Base-by-base conservation (phyloP, 1,139 yeast species). In the Yamadazyma friedrichii region DNA sequence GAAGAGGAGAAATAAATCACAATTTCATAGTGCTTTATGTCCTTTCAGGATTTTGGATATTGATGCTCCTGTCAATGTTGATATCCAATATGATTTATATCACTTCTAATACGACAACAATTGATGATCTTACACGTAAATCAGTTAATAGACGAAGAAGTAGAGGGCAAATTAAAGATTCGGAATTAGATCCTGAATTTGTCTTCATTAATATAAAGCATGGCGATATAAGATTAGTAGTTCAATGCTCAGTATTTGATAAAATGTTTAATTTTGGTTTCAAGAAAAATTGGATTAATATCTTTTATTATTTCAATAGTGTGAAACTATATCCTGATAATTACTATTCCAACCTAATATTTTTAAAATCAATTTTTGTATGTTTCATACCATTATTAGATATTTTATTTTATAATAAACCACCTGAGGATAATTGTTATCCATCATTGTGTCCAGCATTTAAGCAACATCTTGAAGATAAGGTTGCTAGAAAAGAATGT, bases 11-110 rank as follows among this genome's bases (percentile, higher is more conserved):
- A 1, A 50, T 72, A 11, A 70, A 80, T 47, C 74, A 75, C 26
- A 78, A 80, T 50, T 60, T 70, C 40, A 68, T 80, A 11, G 66
- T 70, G 1, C 36, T 71, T 17, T 69, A 68, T 34, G 58, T 77
- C 0, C 41, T 70, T 6, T 49, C 67, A 31, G 68, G 67, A 8
- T 57, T 73, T 28, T 75, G 78, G 68, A 45, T 72, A 10, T 15
- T 74, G 2, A 65, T 79, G 65, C 51, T 75, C 2, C 42, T 56
- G 1, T 65, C 70, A 0, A 56, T 80, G 38, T 47, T 67, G 11
- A 50, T 52, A 4, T 54, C 67, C 20, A 74, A 75, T 52, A 13
- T 71, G 2, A 50, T 60, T 30, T 74, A 73, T 50, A 61, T 78
- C 28, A 38, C 48, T 3, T 46, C 43, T 11, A 80, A 81, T 48